Percentiles rank a stretch among this genome's conserved stretches.
These are phyloP conservation scores for Xenoacremonium recifei DNA, from an alignment of 2,329 filamentous ascomycete species.

Conservation along the genomic window DNA sequence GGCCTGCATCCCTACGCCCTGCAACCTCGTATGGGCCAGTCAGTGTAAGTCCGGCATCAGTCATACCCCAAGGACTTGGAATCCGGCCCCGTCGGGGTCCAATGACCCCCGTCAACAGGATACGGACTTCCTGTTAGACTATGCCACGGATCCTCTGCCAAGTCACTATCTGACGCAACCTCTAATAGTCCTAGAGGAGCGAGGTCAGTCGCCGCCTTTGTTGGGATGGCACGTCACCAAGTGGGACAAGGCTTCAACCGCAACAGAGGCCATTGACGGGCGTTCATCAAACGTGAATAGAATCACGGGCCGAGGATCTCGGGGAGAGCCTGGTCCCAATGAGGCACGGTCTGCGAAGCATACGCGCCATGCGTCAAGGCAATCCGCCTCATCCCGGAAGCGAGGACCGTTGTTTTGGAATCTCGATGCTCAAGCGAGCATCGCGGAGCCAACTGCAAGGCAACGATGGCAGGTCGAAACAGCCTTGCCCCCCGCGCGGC, in stretches of 20 bases:
- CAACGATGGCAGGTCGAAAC: too few species aligned
- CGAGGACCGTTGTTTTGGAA: conserved; percentile 9
- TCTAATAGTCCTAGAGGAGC: conserved; percentile 6
- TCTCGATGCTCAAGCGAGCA: conserved; percentile 12
- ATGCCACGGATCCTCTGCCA: conserved; percentile 12
- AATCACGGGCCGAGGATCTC: conserved; percentile 22
- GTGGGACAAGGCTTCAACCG: conserved; percentile 7
- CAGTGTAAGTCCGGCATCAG: background rate
- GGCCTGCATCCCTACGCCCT: background rate
- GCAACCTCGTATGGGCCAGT: background rate
- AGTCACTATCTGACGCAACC: conserved; percentile 15
- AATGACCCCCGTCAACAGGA: conserved; percentile 11
- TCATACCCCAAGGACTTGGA: background rate
- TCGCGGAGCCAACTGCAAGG: conserved; percentile 4
- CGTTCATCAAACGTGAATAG: conserved; percentile 17
- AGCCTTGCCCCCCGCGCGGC: too few species aligned
- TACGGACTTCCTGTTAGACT: conserved; percentile 10
- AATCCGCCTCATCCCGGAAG: conserved; percentile 13
- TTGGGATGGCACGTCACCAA: conserved; percentile 16
- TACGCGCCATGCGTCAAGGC: too few species aligned
- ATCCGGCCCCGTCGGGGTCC: conserved; percentile 4
- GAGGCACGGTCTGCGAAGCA: too few species aligned
- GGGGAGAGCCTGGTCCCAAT: too few species aligned
- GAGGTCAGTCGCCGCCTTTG: conserved; percentile 13
- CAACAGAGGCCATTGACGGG: background rate